A percentile compares a stretch with the other conserved stretches of the same genome.
Evolutionary conservation across 2,329 filamentous ascomycete species (phyloP).

Genomic region (Ophiognomonia clavigignenti-juglandacearum): DNA sequence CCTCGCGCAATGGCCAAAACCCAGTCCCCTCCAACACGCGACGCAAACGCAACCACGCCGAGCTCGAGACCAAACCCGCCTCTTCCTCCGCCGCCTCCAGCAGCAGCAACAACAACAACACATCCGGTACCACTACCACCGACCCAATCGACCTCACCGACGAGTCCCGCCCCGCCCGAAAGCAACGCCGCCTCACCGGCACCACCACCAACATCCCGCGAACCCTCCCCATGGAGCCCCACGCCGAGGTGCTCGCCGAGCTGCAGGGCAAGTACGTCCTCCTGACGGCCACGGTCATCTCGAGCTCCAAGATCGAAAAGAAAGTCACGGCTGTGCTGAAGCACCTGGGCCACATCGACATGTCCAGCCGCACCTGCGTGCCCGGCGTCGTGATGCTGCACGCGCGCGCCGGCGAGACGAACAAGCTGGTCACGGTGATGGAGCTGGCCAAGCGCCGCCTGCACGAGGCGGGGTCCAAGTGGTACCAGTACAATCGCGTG

Average conservation of each 20-base stretch:
- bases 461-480: constrained; percentile 38
- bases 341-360: constrained; percentile 35
- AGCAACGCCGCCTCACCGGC: constrained; percentile 21
- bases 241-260: constrained; percentile 37
- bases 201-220: constrained; percentile 13
- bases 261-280: constrained; percentile 45
- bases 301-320: constrained; percentile 55
- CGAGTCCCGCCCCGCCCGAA: constrained; percentile 4
- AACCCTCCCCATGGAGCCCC: constrained; percentile 28
- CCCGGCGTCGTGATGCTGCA: constrained; percentile 42
- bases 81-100: neutral
- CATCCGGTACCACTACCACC: constrained; percentile 1
- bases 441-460: constrained; percentile 61
- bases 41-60: constrained; percentile 7
- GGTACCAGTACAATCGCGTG: constrained; percentile 55
- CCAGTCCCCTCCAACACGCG: neutral
- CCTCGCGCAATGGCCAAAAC: neutral
- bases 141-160: neutral
- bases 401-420: constrained; percentile 45
- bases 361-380: constrained; percentile 20
- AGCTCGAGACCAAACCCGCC: constrained; percentile 3
- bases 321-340: constrained; percentile 41
- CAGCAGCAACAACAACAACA: too few relatives aligned
- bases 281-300: constrained; percentile 49
- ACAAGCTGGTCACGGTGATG: constrained; percentile 63